Base-by-base conservation (phyloP, 1,139 yeast genomes). In the Kurtzmaniella quercitrusa region DNA sequence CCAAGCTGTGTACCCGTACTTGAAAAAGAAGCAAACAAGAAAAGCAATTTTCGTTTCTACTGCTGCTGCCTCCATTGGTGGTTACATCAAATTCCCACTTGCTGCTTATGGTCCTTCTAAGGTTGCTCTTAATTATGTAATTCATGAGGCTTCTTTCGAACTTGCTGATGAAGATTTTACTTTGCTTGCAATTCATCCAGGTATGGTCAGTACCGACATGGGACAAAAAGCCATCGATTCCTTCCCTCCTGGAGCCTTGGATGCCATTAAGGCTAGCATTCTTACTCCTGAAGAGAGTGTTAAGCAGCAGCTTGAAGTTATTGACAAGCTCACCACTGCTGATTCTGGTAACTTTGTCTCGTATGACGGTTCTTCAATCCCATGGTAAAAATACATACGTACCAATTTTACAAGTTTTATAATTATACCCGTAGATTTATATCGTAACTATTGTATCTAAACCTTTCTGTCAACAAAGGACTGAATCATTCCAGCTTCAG, bases 401-500 rank as follows among this genome's bases (percentile, higher is more conserved):
- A 8, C 8, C 8, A 21, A 21, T 21, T 21, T 8, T 21, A 21
- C 23, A 21, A 21, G 23, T 8, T 21, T 8, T 8, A 21, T n/a
- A 21, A 8, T 21, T 8, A 21, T 21, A 5, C 8, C 17, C 15
- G n/a, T n/a, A 37, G 23, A 23, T 23, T 25, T 29, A 39, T 27
- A 17, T 29, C 25, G n/a, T 29, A n/a, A 12, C n/a, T 12, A 11
- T 25, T 5, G 4, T 25, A 38, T 12, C 50, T 58, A 70, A 8
- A 68, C 65, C 3, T 54, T 56, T 62, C 96, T 79, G 50, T 85
- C 91, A 42, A 64, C 73, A 62, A 82, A 88, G 55, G 91, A 82
- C 61, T 82, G 78, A 56, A 89, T 85, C 84, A 88, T 75, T 27
- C 95, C 95, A 34, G 70, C 69, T 52, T 81, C 81, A n/a, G 81